phyloP scores from a whole-genome alignment of 371 early-diverging fungal species.

The Mortierella sp. region DNA sequence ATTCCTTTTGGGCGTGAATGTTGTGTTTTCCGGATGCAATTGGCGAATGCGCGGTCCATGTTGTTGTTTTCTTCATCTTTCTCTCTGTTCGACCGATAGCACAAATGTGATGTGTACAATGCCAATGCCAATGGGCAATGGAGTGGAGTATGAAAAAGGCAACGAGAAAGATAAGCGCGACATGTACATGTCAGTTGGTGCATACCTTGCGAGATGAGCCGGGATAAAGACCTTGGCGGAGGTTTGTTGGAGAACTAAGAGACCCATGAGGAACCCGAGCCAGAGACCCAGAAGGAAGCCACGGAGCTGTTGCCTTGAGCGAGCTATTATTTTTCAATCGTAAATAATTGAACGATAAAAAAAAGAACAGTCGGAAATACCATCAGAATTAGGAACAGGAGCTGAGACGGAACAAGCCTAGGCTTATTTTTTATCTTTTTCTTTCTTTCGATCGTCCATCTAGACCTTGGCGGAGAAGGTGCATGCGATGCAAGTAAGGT shows the following conservation, averaged over 20 bases:
- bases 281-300: slow-evolving; percentile 46
- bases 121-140: not conserved
- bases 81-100: not conserved
- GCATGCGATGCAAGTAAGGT: not conserved
- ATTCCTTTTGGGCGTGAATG: not conserved
- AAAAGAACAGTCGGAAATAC: not conserved
- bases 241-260: slow-evolving; percentile 46
- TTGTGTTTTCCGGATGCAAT: not conserved
- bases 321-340: slow-evolving; percentile 18
- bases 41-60: not conserved
- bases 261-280: slow-evolving; percentile 47
- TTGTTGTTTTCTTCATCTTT: not conserved
- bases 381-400: not conserved
- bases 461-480: not conserved
- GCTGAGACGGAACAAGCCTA: not conserved
- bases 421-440: not conserved
- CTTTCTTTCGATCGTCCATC: not conserved
- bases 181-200: too few relatives aligned
- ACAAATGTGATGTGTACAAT: not conserved
- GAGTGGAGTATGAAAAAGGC: slow-evolving; percentile 3
- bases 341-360: not conserved
- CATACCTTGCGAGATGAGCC: slow-evolving; percentile 40
- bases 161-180: not conserved
- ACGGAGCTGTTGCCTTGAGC: slow-evolving; percentile 50
- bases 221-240: slow-evolving; percentile 48